phyloP scores from a whole-genome alignment of 805 yeast genomes.

The Brettanomyces bruxellensis region DNA sequence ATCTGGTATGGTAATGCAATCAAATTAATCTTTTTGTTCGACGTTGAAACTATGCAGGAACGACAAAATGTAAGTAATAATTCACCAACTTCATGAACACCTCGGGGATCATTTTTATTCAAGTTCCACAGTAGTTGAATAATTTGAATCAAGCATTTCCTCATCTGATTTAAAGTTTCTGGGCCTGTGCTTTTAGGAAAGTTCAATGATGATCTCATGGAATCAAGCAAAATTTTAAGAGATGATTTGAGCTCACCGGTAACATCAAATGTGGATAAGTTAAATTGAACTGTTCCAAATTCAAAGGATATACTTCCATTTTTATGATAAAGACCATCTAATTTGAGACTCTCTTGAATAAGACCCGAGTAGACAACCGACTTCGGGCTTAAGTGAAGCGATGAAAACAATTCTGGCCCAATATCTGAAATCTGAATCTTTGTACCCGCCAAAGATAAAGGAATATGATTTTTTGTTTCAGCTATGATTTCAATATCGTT shows the following conservation, averaged over 20 bases:
- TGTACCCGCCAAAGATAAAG: neutral
- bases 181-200: neutral
- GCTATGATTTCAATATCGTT: no score
- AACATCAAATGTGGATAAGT: conserved; percentile 3
- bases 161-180: conserved; percentile 7
- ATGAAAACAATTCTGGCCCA: no score
- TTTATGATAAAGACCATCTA: conserved; percentile 11
- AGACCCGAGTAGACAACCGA: conserved; percentile 12
- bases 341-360: conserved; percentile 9
- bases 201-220: conserved; percentile 4
- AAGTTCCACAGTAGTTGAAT: conserved; percentile 18
- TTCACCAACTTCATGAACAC: conserved; percentile 10
- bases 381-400: conserved; percentile 4
- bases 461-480: no score
- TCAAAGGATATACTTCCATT: conserved; percentile 10
- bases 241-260: neutral
- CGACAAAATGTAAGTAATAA: conserved; percentile 8
- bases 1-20: conserved; percentile 17
- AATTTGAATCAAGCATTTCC: conserved; percentile 17
- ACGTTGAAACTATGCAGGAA: conserved; percentile 5
- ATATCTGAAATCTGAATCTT: neutral
- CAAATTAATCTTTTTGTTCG: conserved; percentile 5
- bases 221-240: neutral
- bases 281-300: conserved; percentile 8
- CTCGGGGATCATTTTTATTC: conserved; percentile 3